Percentiles rank a stretch among this genome's conserved stretches.
These are phyloP conservation scores for Yarrowia sp. DNA, from an alignment of 805 yeast species.

Conservation along the genomic window DNA sequence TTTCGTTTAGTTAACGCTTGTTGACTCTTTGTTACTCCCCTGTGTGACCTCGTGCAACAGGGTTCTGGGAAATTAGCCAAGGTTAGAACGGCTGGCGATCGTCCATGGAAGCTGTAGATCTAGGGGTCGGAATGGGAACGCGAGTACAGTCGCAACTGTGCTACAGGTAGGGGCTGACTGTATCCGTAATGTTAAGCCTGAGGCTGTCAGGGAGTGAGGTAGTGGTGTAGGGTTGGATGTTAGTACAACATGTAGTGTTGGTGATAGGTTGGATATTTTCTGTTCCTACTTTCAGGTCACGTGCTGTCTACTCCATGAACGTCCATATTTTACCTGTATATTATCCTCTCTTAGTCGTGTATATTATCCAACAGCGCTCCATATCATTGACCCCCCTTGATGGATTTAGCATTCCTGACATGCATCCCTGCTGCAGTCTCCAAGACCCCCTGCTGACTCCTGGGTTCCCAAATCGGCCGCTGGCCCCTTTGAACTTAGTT, in stretches of 20 bases:
- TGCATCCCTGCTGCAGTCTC: neutral
- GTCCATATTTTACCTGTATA: too few relatives aligned
- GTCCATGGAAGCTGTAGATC: neutral
- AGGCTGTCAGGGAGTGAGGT: too few relatives aligned
- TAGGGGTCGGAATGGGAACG: too few relatives aligned
- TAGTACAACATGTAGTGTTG: too few relatives aligned
- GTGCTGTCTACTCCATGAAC: too few relatives aligned
- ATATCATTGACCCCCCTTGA: constrained; percentile 1
- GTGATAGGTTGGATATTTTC: too few relatives aligned
- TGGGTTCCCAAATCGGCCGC: constrained; percentile 21
- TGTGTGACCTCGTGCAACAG: neutral
- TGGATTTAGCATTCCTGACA: constrained; percentile 5
- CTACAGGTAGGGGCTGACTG: neutral
- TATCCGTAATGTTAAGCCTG: neutral
- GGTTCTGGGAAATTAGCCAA: neutral
- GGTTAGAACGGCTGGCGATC: neutral
- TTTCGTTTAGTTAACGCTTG: too few relatives aligned
- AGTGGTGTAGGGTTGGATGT: too few relatives aligned
- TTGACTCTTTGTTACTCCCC: too few relatives aligned
- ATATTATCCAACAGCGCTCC: neutral
- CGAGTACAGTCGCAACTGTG: too few relatives aligned
- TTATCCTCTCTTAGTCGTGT: too few relatives aligned
- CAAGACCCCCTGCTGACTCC: constrained; percentile 24
- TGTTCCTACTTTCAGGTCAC: too few relatives aligned
- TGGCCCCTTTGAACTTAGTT: constrained; percentile 3